Evolutionary conservation across 495 filamentous ascomycete genomes (phyloP).

Genomic region (Trichoderma gamsii): DNA sequence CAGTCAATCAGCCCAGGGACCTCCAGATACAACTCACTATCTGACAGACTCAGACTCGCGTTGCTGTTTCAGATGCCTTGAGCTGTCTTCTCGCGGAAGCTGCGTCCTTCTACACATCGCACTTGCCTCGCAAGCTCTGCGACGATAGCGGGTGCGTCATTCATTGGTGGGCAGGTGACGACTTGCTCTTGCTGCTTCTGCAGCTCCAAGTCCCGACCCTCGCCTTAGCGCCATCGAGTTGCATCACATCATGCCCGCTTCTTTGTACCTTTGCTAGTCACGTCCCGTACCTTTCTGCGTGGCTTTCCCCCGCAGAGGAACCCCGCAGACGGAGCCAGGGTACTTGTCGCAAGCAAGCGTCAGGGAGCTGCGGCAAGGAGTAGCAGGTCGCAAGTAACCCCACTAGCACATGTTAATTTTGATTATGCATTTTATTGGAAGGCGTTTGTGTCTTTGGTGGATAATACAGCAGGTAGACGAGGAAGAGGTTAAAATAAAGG

Average conservation of each 20-base stretch:
- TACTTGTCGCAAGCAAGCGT: neutral
- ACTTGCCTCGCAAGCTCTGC: neutral
- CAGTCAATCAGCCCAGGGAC: too few relatives aligned
- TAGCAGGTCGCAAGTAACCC: neutral
- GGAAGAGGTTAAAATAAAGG: neutral
- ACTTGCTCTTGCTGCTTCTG: constrained; percentile 2
- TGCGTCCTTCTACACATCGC: neutral
- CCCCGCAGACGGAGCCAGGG: neutral
- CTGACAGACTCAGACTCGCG: too few relatives aligned
- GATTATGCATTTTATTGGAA: neutral
- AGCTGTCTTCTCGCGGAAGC: neutral
- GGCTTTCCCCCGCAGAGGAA: neutral
- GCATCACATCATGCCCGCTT: constrained; percentile 13
- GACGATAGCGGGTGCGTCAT: neutral
- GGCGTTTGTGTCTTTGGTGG: neutral
- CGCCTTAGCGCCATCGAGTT: constrained; percentile 5
- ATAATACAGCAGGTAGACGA: neutral
- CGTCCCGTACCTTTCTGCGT: neutral
- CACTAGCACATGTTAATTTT: constrained; percentile 13
- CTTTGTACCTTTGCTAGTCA: neutral
- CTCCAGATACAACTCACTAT: too few relatives aligned
- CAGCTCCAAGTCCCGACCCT: too few relatives aligned
- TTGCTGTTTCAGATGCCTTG: neutral
- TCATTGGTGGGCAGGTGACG: constrained; percentile 12
- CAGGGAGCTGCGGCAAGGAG: neutral